Percentiles rank a stretch among this genome's conserved stretches.
Conservation (phyloP, 306 rosid genomes). For the Oemleria cerasiformis region DNA sequence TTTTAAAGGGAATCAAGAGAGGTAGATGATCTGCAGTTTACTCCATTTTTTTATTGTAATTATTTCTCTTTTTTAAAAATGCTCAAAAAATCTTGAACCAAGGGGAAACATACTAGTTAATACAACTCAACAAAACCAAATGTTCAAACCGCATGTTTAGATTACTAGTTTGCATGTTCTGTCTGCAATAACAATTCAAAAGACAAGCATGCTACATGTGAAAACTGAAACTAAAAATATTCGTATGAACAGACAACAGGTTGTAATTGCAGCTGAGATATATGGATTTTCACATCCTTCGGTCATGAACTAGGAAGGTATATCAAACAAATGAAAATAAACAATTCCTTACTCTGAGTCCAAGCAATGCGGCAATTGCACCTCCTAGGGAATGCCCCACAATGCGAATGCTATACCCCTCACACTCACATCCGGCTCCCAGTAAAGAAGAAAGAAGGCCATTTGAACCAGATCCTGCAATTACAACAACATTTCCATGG, state of each 20-base stretch:
- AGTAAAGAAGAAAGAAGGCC: constrained; percentile 80
- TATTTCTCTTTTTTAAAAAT: neutral
- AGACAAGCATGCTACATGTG: neutral
- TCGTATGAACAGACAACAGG: neutral
- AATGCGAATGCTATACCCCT: constrained; percentile 69
- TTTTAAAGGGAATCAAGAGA: neutral
- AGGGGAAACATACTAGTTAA: neutral
- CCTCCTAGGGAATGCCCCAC: constrained; percentile 99
- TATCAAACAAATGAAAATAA: constrained; percentile 15
- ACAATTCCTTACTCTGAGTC: constrained; percentile 66
- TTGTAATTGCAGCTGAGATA: neutral
- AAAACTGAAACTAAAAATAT: neutral
- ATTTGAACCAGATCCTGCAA: constrained; percentile 58
- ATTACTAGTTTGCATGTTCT: neutral
- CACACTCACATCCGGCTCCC: constrained; percentile 80
- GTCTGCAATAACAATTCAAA: neutral
- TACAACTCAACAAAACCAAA: neutral
- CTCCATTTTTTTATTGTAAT: neutral
- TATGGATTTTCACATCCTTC: neutral
- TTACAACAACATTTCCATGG: constrained; percentile 29
- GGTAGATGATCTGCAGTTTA: neutral
- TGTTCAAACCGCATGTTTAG: neutral
- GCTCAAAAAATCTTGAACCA: neutral
- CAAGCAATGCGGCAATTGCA: constrained; percentile 77
- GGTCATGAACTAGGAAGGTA: constrained; percentile 11